Base-by-base conservation (phyloP, 225 moss, liverwort and hornwort genomes). In the Pleurozium schreberi region DNA sequence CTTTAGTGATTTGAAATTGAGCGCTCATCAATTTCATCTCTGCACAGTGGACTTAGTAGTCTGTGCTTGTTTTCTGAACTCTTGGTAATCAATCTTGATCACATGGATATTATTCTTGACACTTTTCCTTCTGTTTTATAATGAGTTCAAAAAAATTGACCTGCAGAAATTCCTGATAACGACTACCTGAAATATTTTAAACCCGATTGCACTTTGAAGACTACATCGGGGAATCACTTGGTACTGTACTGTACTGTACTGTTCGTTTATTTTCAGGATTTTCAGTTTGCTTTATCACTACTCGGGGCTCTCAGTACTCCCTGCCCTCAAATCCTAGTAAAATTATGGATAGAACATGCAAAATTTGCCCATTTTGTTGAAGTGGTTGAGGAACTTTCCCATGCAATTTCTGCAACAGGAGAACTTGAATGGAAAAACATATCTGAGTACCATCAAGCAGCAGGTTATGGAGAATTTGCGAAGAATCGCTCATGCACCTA, bases 131-230 rank as follows among this genome's bases (percentile, higher is more conserved):
- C 19, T 53, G 60, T 64, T 87, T 77, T 67, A 20, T 80, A 69
- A 57, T 84, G 84, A 91, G 23, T 25, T 40, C 6, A 42, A 16
- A 55, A 50, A 49, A 26, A 60, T 74, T 53, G 53, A 18, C 65
- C 36, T 80, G 90, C 95, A 98, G 98, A 98, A 82, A 98, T 98
- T 89, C 98, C 98, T 84, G 96, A 96, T 55, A 98, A 98, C 83
- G 98, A 97, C 87, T 98, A 97, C 88, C 91, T 96, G 89, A 96
- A 96, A 90, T 98, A 98, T 86, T 98, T 98, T 90, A 95, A 96
- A 92, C 98, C 98, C 8, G 98, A 98, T 88, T 96, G 93, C 88
- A 97, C 96, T 31, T 91, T 98, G 87, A 97, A 96, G 88, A 91
- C 95, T 77, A 95, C 92, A 67, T 92, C 97, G 74, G 98, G 96